Evolutionary conservation across 768 basidiomycete genomes (phyloP).

Genomic region (Russula virescens): DNA sequence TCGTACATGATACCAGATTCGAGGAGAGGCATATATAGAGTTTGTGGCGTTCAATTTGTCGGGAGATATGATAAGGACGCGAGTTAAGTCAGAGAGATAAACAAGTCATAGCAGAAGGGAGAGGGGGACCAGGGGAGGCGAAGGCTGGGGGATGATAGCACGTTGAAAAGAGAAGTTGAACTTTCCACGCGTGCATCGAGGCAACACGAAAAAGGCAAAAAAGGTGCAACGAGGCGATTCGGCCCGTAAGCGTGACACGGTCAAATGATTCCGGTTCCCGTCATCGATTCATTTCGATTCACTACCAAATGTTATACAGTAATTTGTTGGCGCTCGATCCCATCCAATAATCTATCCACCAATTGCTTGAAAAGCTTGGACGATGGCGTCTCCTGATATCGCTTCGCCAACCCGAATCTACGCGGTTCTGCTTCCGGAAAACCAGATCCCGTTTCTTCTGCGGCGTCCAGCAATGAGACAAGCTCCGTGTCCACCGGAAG

Average conservation of each 20-base stretch:
- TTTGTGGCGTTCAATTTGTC: slow-evolving; percentile 2
- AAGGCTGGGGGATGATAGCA: not conserved
- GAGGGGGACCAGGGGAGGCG: not conserved
- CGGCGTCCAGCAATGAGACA: slow-evolving; percentile 77
- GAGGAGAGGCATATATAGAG: slow-evolving; percentile 14
- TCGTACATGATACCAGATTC: slow-evolving; percentile 14
- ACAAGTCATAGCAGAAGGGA: slow-evolving; percentile 1
- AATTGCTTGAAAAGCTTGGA: slow-evolving; percentile 63
- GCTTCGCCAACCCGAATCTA: slow-evolving; percentile 48
- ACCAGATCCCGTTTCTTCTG: slow-evolving; percentile 28
- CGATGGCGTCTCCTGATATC: slow-evolving; percentile 65
- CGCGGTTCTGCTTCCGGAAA: slow-evolving; percentile 26
- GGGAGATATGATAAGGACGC: not conserved
- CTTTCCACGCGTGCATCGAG: not conserved
- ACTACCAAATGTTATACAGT: too few relatives aligned
- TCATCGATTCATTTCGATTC: too few relatives aligned
- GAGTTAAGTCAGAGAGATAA: slow-evolving; percentile 1
- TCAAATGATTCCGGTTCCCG: not conserved
- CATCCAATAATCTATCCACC: slow-evolving; percentile 37
- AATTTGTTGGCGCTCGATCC: not conserved
- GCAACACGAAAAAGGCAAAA: not conserved
- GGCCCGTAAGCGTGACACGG: not conserved
- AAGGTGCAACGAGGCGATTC: slow-evolving; percentile 7
- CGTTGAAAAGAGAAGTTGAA: slow-evolving; percentile 5
- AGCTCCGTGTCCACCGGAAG: slow-evolving; percentile 92